A percentile compares a stretch with the other conserved stretches of the same genome.
These are phyloP conservation scores for Globisporangium viniferum DNA, from an alignment of 352 stramenopile species.

Conservation along the genomic window DNA sequence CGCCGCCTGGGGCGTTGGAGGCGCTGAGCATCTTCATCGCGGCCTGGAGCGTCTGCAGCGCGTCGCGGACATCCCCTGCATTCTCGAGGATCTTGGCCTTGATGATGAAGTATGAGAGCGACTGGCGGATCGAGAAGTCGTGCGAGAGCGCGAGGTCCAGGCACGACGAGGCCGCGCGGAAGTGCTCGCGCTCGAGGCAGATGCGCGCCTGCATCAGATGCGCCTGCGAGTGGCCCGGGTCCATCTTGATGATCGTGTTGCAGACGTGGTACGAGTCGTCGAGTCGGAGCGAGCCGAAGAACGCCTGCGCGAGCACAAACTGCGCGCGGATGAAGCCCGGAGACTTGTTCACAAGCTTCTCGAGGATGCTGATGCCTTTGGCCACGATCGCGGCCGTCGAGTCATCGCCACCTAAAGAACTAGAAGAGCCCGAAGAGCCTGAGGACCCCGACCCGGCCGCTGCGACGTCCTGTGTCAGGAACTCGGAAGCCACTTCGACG, in stretches of 20 bases:
- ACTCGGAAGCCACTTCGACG: conserved; percentile 83
- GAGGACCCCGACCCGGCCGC: too few relatives aligned
- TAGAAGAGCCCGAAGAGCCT: too few relatives aligned
- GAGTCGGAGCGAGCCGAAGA: conserved; percentile 63
- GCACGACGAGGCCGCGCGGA: conserved; percentile 56
- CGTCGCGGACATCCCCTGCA: conserved; percentile 73
- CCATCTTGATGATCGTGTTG: conserved; percentile 79
- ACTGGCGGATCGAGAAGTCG: conserved; percentile 86
- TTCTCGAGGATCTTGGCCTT: conserved; percentile 84
- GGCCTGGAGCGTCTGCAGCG: conserved; percentile 67
- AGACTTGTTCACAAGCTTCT: conserved; percentile 80
- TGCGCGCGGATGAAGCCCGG: conserved; percentile 85
- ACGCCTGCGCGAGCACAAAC: conserved; percentile 77
- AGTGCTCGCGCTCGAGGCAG: conserved; percentile 75
- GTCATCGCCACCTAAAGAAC: background rate
- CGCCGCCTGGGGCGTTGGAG: background rate
- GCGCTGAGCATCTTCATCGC: conserved; percentile 69
- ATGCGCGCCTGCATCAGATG: conserved; percentile 86
- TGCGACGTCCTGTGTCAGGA: conserved; percentile 45
- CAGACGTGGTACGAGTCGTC: conserved; percentile 81
- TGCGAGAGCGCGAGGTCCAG: conserved; percentile 88
- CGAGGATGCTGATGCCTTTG: conserved; percentile 74
- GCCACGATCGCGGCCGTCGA: conserved; percentile 15
- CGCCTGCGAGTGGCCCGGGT: conserved; percentile 62
- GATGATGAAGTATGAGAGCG: conserved; percentile 85